Evolutionary conservation across 257 asterid genomes (phyloP), one percentile per base, ranked within the genome.

Genomic region (Nicotiana benthamiana): DNA sequence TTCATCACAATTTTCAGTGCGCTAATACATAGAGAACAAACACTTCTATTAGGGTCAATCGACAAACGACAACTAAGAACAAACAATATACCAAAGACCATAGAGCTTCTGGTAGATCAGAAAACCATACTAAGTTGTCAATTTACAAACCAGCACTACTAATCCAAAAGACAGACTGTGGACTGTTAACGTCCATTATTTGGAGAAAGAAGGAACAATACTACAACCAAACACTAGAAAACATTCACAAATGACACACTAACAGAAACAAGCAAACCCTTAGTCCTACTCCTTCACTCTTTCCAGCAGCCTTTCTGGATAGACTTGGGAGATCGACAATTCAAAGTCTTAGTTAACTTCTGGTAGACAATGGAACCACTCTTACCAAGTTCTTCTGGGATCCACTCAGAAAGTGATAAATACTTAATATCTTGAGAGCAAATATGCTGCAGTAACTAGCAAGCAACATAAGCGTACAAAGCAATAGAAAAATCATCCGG

Each of bases 251-350:
- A 5, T 54, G 11, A 6, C 11, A 3, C 61, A 17, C 16, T 61
- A 66, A 5, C 57, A 40, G 30, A 34, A 52, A 26, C 70, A 28
- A 80, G 79, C 28, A 43, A 82, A 79, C 80, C 75, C 75, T 77
- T 63, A 28, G 78, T 53, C 79, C 87, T 87, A 91, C 95, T 93
- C 92, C 93, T 85, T 85, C 46, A 94, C 81, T 89, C 94, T 52
- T 86, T 89, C 76, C 90, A 84, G 75, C 88, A 89, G 82, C 95
- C 86, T 59, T 91, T 92, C 86, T 92, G 89, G 81, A 77, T 88
- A 27, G 96, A 91, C 89, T 89, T 90, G 2, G 98, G 96, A 12
- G 96, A 93, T 48, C 88, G 87, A 82, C 92, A 91, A 9, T 79
- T 17, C 2, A 57, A 85, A 34, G 86, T 46, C 84, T 82, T 83